Evolutionary conservation across 768 basidiomycete genomes (phyloP), one percentile per base, ranked within the genome.

Genomic region (Cystobasidium tubakii): DNA sequence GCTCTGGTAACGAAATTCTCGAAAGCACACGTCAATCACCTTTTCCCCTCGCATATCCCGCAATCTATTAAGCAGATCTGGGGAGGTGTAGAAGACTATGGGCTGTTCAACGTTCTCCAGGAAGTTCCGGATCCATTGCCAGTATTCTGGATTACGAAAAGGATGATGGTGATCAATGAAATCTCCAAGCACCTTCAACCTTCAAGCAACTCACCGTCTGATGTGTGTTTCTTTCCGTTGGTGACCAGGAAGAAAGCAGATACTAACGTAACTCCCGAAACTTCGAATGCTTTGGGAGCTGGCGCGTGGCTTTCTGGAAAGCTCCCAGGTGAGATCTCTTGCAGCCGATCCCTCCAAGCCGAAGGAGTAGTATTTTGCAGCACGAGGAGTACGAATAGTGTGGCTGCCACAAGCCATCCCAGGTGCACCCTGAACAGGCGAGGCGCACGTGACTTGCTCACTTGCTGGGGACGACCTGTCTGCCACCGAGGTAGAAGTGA

Each of bases 61-160:
- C 29, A 78, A 34, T 44, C 75, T 64, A 1, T 63, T 73, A 10
- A 63, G 54, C 27, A 75, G 27, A n/a, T 69, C 54, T 1, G 77
- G 77, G 0, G 77, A 75, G 34, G 76, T 76, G 44, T 75, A 78
- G 70, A 78, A 78, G 36, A 78, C 46, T 65, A 78, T 73, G 12
- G 77, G 77, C 0, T 73, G 39, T 60, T 78, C 77, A 46, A 78
- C 77, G 13, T 75, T 66, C 0, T 62, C 39, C 9, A 78, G 75
- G 42, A 78, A 78, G 71, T 74, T 74, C 19, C 62, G 64, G 34
- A 78, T 39, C 77, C 77, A 78, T 13, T 64, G 62, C 63, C 76
- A 70, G 43, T 78, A 78, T 42, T 78, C 77, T 76, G 54, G 42
- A 15, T 50, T 19, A 21, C 15, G 39, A 13, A 43, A 39, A 10